Percentiles rank a stretch among this genome's conserved stretches.
Evolutionary conservation across 768 basidiomycete genomes (phyloP).

Genomic region (Dictyophora rubrovolvata): DNA sequence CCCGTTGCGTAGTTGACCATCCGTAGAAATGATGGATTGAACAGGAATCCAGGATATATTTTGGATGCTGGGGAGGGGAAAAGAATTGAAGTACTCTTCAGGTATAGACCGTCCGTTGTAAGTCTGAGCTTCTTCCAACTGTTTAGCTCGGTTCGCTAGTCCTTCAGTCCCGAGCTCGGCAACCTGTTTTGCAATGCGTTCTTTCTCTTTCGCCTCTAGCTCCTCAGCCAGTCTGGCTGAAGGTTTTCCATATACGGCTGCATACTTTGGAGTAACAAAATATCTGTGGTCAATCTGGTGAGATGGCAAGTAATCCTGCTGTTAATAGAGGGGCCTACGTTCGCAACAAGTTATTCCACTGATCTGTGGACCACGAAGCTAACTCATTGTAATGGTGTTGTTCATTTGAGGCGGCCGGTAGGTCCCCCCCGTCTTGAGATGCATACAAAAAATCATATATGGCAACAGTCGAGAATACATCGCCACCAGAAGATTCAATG

Average conservation of each 20-base stretch:
- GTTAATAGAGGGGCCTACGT: conserved; percentile 36
- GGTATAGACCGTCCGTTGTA: conserved; percentile 84
- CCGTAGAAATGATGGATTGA: conserved; percentile 53
- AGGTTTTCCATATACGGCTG: conserved; percentile 80
- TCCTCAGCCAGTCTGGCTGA: conserved; percentile 74
- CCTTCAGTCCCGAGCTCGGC: conserved; percentile 70
- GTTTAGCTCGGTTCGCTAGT: conserved; percentile 53
- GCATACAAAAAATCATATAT: conserved; percentile 87
- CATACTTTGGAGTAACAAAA: conserved; percentile 58
- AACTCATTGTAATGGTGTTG: conserved; percentile 61
- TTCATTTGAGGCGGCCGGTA: conserved; percentile 66
- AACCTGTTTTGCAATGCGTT: conserved; percentile 60
- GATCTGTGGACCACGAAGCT: conserved; percentile 56
- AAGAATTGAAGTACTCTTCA: conserved; percentile 63
- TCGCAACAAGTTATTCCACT: conserved; percentile 70
- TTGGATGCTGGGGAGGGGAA: conserved; percentile 86
- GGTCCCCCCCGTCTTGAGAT: conserved; percentile 67
- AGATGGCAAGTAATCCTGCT: conserved; percentile 8
- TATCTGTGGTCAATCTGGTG: conserved; percentile 40
- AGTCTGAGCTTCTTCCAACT: conserved; percentile 72
- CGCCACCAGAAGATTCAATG: conserved; percentile 74
- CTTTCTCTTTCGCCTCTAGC: conserved; percentile 73
- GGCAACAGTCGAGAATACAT: conserved; percentile 63
- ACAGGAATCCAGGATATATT: conserved; percentile 89
- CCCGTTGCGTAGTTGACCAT: conserved; percentile 32